Base-by-base conservation (phyloP, 2,329 filamentous ascomycete genomes). In the Fusarium buharicum region DNA sequence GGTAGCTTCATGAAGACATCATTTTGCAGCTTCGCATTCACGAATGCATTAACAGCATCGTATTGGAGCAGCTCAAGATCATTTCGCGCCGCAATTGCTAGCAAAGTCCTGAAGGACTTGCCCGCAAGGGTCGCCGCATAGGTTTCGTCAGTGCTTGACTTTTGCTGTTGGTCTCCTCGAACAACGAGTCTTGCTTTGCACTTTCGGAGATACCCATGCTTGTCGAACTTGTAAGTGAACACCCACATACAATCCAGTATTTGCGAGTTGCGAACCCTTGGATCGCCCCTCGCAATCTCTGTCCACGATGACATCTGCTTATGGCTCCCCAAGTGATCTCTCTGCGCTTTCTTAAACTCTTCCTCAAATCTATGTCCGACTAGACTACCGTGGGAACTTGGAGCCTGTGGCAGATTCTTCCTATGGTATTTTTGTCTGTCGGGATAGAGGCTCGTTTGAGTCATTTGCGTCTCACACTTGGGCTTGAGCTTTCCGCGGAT, bases 191-290 rank as follows among this genome's bases (percentile, higher is more conserved):
- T 16, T 4, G 46, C 46, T 14, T 40, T 49, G 22, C 36, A 49
- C 16, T 49, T 49, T 4, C 5, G 16, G 2, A 49, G 22, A 12
- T 13, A 20, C 2, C 27, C 36, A 17, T 30, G n/a, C 24, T 40
- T 49, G 17, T 49, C 36, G 22, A 49, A 31, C 24, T 49, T 49
- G 27, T 49, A 49, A 2, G 22, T 17, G 11, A 30, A 49, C 4
- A 49, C 46, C 46, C 36, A 49, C 24, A 49, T 49, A 20, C 36
- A 49, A 12, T 40, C 36, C 9, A 49, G n/a, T 17, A 38, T 38
- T 20, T 38, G 18, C 6, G n/a, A 31, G 13, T 24, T 40, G 22
- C 4, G 14, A 28, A 13, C 12, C 34, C 34, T 1, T 12, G 20
- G 22, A 28, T 28, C 27, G 27, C 27, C 4, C 16, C 31, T 38